Conservation (phyloP, 169 alveolate species). For the Cryptosporidium sp. region DNA sequence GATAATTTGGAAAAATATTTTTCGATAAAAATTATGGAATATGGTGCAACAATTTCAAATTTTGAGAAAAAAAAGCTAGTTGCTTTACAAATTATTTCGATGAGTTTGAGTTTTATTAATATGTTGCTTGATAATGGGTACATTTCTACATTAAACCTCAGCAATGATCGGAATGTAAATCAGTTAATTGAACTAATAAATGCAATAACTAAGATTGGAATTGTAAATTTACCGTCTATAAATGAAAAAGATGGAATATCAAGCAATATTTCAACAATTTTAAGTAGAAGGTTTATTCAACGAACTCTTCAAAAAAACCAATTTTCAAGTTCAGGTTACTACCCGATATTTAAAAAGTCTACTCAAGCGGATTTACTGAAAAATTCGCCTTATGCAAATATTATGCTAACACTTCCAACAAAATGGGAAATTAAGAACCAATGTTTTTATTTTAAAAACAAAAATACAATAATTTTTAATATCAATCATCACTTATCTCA, state of each 20-base stretch:
- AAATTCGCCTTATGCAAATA: slow-evolving; percentile 14
- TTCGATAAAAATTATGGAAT: slow-evolving; percentile 8
- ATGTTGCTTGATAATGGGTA: not conserved
- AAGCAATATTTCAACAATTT: not conserved
- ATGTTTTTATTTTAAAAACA: not conserved
- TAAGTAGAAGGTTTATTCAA: slow-evolving; percentile 55
- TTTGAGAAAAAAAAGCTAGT: slow-evolving; percentile 5
- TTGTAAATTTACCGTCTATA: not conserved
- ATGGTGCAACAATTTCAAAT: slow-evolving; percentile 8
- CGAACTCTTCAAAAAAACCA: not conserved
- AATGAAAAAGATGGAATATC: not conserved
- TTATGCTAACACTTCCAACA: slow-evolving; percentile 31
- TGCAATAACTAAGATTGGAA: slow-evolving; percentile 18
- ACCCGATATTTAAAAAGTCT: slow-evolving; percentile 22
- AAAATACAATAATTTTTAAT: slow-evolving; percentile 6
- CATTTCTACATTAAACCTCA: not conserved
- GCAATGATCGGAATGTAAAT: not conserved
- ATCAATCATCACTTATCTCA: not conserved
- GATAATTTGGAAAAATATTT: slow-evolving; percentile 1
- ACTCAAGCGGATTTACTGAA: slow-evolving; percentile 33
- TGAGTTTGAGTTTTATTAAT: slow-evolving; percentile 15
- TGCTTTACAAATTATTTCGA: slow-evolving; percentile 24
- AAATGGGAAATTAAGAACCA: not conserved
- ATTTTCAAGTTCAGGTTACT: not conserved
- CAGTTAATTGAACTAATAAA: not conserved